phyloP scores from a whole-genome alignment of 305 asterid species.

The Caryopteris hybrid region DNA sequence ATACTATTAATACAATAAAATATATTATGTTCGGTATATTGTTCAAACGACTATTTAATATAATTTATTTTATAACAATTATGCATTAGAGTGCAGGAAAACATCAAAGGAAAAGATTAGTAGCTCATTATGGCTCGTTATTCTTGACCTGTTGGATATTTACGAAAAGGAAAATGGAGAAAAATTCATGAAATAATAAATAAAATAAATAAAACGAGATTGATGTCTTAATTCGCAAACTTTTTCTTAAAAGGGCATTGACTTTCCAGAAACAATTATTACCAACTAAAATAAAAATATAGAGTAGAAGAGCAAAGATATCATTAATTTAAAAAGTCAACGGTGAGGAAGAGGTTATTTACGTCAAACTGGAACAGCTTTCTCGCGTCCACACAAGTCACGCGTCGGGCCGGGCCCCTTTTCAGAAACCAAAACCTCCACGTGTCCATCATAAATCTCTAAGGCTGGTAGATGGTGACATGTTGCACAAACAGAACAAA shows the following conservation, averaged over 20 bases:
- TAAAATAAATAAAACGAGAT: not conserved
- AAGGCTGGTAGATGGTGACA: no score
- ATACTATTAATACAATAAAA: no score
- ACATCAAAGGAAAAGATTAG: no score
- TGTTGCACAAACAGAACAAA: no score
- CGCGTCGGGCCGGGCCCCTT: slow-evolving; percentile 13
- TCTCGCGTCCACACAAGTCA: slow-evolving; percentile 16
- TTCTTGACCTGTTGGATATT: no score
- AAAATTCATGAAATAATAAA: not conserved
- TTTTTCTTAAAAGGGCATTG: not conserved
- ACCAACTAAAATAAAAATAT: not conserved
- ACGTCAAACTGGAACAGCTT: slow-evolving; percentile 17
- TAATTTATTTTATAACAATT: no score
- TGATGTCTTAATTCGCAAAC: not conserved
- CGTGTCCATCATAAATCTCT: slow-evolving; percentile 15
- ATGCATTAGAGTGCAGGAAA: no score
- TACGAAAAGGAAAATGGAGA: not conserved
- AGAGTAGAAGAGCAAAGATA: no score
- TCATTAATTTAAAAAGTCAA: slow-evolving; percentile 4
- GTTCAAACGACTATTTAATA: no score
- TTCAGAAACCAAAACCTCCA: slow-evolving; percentile 15
- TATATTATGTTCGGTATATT: no score
- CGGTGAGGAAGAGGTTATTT: not conserved
- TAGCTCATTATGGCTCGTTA: no score
- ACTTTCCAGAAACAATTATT: not conserved